Conservation (phyloP, 768 basidiomycete species). For the Kwoniella dejecticola region DNA sequence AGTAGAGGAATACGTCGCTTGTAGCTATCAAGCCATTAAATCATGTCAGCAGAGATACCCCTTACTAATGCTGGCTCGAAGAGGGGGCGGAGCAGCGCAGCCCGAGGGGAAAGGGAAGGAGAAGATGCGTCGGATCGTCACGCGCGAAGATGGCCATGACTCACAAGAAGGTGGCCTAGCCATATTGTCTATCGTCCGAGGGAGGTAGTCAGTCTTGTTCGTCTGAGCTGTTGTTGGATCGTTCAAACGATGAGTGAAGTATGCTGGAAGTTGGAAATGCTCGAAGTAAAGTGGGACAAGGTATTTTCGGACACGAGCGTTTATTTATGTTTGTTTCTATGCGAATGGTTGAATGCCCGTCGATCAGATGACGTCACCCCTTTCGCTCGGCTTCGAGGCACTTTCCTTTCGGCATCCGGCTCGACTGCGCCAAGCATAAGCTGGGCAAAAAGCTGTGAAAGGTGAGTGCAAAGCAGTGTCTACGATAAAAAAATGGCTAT, state of each 20-base stretch:
- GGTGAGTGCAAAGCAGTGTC: too few species aligned
- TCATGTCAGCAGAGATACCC: too few species aligned
- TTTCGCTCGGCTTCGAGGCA: background rate
- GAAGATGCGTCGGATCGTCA: background rate
- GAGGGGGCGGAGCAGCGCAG: too few species aligned
- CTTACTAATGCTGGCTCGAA: too few species aligned
- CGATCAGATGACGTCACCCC: background rate
- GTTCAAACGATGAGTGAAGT: too few species aligned
- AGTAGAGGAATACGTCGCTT: conserved; percentile 57
- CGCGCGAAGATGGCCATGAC: background rate
- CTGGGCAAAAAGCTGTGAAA: too few species aligned
- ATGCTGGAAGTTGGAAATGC: background rate
- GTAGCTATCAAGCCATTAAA: conserved; percentile 33
- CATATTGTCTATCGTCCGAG: conserved; percentile 8
- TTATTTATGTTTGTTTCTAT: background rate
- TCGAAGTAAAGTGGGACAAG: background rate
- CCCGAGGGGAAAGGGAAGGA: too few species aligned
- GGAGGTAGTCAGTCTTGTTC: background rate
- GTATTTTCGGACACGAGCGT: background rate
- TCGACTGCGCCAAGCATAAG: too few species aligned
- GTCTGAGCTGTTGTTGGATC: too few species aligned
- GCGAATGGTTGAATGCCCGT: background rate
- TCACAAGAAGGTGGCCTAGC: conserved; percentile 29
- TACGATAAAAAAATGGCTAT: too few species aligned
- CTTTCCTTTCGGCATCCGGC: too few species aligned